phyloP scores from a whole-genome alignment of 129 eudicot species.

The Calendula officinalis region DNA sequence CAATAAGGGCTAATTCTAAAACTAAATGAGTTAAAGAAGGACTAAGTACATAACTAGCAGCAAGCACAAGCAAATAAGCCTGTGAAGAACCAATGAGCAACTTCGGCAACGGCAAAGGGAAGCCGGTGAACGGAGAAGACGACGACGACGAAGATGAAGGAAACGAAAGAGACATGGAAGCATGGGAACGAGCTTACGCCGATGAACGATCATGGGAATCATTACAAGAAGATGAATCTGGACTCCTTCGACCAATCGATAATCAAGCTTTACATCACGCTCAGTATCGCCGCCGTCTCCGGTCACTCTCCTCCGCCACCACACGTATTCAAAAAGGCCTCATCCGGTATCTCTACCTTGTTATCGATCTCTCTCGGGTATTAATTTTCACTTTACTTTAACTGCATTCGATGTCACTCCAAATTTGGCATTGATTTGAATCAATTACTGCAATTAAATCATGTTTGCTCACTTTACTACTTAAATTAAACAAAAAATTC shows the following conservation, averaged over 20 bases:
- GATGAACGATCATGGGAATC: slow-evolving; percentile 99
- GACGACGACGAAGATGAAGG: slow-evolving; percentile 41
- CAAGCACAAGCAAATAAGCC: background rate
- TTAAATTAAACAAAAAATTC: background rate
- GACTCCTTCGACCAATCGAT: slow-evolving; percentile 86
- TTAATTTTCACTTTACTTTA: background rate
- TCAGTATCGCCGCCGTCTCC: slow-evolving; percentile 85
- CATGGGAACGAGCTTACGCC: slow-evolving; percentile 94
- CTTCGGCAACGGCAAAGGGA: slow-evolving; percentile 48
- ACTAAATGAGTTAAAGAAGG: background rate
- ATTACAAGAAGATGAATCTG: slow-evolving; percentile 94
- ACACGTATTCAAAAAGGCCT: slow-evolving; percentile 87
- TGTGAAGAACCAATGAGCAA: slow-evolving; percentile 24
- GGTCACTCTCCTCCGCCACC: slow-evolving; percentile 55
- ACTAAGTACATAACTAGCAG: background rate
- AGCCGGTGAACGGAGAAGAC: slow-evolving; percentile 42
- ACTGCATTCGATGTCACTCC: background rate
- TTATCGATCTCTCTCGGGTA: slow-evolving; percentile 92
- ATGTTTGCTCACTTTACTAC: background rate
- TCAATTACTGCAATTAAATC: background rate
- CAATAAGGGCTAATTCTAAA: background rate
- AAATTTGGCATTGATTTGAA: background rate
- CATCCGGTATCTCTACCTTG: slow-evolving; percentile 72
- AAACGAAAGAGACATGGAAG: slow-evolving; percentile 53
- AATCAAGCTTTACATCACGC: slow-evolving; percentile 78